Evolutionary conservation across 495 filamentous ascomycete species (phyloP), one percentile per base, ranked within the genome.

Genomic region (Saxophila tyrrhenica): DNA sequence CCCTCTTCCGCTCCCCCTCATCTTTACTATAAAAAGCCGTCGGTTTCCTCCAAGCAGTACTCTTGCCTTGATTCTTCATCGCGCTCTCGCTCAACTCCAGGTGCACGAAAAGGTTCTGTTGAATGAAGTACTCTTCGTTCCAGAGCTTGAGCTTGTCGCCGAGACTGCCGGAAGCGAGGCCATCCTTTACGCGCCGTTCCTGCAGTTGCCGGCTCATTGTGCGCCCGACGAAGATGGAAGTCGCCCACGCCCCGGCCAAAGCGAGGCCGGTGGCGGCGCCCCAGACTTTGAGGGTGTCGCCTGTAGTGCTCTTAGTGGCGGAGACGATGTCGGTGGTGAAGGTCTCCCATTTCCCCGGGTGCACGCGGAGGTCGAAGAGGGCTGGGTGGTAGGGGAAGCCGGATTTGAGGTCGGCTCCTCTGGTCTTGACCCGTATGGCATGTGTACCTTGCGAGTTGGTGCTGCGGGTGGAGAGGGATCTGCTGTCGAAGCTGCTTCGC

Each of bases 331-430:
- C 48, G 11, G n/a, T 15, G 10, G 49, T 58, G 50, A 58, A 58
- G 8, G 21, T 15, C 8, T 52, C 50, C 55, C 55, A 58, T n/a
- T 21, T 52, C 1, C 25, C 35, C 21, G 55, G 55, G 21, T 44
- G 39, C 20, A 58, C 55, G 1, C 46, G 24, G n/a, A 58, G 10
- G 23, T 58, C 55, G 35, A 52, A 58, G 15, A 58, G 44, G 5
- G 50, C 55, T 1, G 49, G 50, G 50, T 52, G 55, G 22, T 58
- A 58, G 7, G 50, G n/a, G 39, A 58, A 58, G 20, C 54, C 54
- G 25, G 22, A 39, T 41, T 51, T 51, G 23, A 56, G 54, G 24
- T 56, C 54, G 3, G 47, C 3, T 2, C 55, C 55, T 15, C 20
- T 47, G 1, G 55, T 52, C 15, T 32, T 25, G 50, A 58, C 41